Evolutionary conservation across 2,329 filamentous ascomycete species (phyloP).

Genomic region (Aspergillus tanneri): DNA sequence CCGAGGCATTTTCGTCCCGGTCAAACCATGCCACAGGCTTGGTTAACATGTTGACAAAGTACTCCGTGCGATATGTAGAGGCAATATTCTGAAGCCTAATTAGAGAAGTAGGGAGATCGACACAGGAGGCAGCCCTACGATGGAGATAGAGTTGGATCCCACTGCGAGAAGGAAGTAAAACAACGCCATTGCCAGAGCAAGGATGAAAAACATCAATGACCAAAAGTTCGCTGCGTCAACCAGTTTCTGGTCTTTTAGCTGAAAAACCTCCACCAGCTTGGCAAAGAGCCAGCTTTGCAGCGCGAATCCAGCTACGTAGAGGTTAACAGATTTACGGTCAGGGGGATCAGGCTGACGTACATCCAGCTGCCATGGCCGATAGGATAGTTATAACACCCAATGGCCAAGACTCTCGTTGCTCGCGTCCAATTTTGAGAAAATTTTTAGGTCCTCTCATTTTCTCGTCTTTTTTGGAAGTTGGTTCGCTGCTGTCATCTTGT

Average conservation of each 20-base stretch:
- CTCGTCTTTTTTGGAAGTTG: neutral
- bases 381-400: conserved; percentile 27
- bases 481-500: neutral
- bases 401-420: conserved; percentile 32
- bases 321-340: neutral
- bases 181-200: conserved; percentile 49
- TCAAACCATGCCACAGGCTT: conserved; percentile 6
- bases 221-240: conserved; percentile 50
- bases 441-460: neutral
- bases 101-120: conserved; percentile 36
- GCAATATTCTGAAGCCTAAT: conserved; percentile 3
- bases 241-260: conserved; percentile 39
- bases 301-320: conserved; percentile 27
- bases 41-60: conserved; percentile 3
- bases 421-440: conserved; percentile 16
- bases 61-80: conserved; percentile 4
- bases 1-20: conserved; percentile 2
- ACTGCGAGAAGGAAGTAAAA: conserved; percentile 43
- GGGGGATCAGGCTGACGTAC: conserved; percentile 24
- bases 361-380: conserved; percentile 29
- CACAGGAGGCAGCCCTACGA: conserved; percentile 32
- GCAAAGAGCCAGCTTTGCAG: conserved; percentile 49
- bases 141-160: conserved; percentile 51
- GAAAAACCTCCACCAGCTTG: conserved; percentile 50
- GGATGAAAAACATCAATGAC: conserved; percentile 57